phyloP scores from a whole-genome alignment of 257 asterid genomes.

The Orobanche coerulescens region DNA sequence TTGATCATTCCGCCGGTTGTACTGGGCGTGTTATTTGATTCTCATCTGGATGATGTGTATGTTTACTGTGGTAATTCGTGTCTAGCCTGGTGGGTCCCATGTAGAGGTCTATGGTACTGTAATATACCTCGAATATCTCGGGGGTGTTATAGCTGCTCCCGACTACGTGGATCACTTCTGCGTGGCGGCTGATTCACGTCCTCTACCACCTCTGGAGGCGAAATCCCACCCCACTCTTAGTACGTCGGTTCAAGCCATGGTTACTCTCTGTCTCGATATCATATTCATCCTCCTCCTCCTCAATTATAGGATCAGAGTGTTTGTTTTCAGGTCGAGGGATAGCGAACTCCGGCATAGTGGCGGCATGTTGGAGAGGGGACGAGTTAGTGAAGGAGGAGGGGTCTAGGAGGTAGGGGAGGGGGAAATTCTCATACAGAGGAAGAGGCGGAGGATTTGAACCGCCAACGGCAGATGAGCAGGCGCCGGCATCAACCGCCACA shows the following conservation, averaged over 20 bases:
- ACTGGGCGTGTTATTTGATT: no score
- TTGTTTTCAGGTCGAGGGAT: slow-evolving; percentile 38
- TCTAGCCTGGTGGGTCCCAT: no score
- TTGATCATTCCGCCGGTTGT: no score
- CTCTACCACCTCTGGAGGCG: slow-evolving; percentile 25
- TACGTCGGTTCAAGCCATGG: slow-evolving; percentile 55
- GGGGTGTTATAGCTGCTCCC: no score
- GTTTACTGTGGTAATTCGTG: no score
- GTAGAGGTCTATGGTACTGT: no score
- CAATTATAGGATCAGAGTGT: slow-evolving; percentile 52
- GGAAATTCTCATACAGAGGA: slow-evolving; percentile 45
- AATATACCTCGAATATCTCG: no score
- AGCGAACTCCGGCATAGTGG: slow-evolving; percentile 74
- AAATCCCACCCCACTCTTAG: slow-evolving; percentile 35
- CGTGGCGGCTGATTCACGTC: no score
- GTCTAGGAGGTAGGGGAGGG: slow-evolving; percentile 66
- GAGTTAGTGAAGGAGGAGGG: slow-evolving; percentile 27
- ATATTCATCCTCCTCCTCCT: slow-evolving; percentile 55
- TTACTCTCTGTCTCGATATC: slow-evolving; percentile 42
- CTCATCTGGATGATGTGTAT: no score
- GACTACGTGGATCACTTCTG: slow-evolving; percentile 25
- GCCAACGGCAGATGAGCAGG: slow-evolving; percentile 19
- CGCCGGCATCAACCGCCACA: slow-evolving; percentile 10
- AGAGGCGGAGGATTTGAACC: slow-evolving; percentile 32
- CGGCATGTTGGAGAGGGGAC: slow-evolving; percentile 72